phyloP scores from a whole-genome alignment of 73 alveolate species.

The Urostyla sp. region DNA sequence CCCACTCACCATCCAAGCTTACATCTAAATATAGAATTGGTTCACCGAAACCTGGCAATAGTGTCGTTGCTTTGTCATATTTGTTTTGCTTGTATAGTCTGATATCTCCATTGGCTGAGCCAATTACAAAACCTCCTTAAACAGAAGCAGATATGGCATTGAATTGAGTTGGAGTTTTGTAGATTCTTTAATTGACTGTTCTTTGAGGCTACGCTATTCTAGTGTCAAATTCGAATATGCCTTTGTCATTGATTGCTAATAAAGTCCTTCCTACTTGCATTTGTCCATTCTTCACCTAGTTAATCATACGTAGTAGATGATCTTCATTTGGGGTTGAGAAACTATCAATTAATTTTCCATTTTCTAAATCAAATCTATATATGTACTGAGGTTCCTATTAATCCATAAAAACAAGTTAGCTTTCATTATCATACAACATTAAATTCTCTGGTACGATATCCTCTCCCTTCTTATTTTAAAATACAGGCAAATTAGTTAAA shows the following conservation, averaged over 20 bases:
- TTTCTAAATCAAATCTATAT: conserved; percentile 54
- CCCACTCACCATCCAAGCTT: conserved; percentile 51
- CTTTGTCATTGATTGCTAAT: conserved; percentile 35
- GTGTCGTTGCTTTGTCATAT: conserved; percentile 67
- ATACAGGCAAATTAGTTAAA: conserved; percentile 32
- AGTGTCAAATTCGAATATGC: conserved; percentile 55
- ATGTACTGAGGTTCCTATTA: conserved; percentile 16
- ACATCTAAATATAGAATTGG: conserved; percentile 44
- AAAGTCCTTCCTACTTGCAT: neutral
- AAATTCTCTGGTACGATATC: conserved; percentile 30
- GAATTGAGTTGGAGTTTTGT: conserved; percentile 46
- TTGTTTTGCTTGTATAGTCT: conserved; percentile 67
- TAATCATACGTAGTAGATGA: neutral
- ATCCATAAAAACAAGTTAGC: conserved; percentile 39
- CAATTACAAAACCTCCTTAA: conserved; percentile 64
- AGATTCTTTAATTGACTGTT: conserved; percentile 29
- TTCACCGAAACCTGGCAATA: conserved; percentile 73
- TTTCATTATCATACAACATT: conserved; percentile 48
- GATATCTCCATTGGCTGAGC: conserved; percentile 57
- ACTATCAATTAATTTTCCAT: conserved; percentile 56
- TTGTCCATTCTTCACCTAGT: conserved; percentile 60
- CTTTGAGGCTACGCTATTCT: conserved; percentile 29
- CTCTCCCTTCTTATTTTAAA: conserved; percentile 43
- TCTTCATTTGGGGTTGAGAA: conserved; percentile 39
- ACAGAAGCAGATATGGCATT: conserved; percentile 16